Evolutionary conservation across 225 moss, liverwort and hornwort species (phyloP), one percentile per base, ranked within the genome.

Genomic region (Antitrichia curtipendula): DNA sequence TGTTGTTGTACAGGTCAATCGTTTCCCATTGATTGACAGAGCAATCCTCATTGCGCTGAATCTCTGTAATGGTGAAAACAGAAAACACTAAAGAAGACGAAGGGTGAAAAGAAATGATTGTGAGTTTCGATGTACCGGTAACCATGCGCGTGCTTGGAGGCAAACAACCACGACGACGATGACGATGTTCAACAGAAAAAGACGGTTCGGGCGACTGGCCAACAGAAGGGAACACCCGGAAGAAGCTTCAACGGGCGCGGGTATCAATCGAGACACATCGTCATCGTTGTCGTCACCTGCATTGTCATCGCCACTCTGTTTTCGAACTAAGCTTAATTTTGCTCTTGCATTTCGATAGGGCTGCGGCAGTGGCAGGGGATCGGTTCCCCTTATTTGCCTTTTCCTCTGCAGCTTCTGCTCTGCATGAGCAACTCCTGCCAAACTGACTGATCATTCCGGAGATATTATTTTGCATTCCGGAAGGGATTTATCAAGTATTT

Each of bases 151-250:
- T 64, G 83, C 76, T 75, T 64, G 87, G 56, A 87, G 75, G 27
- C 56, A 84, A 60, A 75, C 84, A n/a, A 72, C 61, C 58, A 57
- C 52, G 72, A 81, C 78, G 86, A 80, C 59, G 62, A 38, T 65
- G 87, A 76, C 73, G 66, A 75, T 83, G 66, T 88, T 83, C 66
- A 49, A 65, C 83, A 83, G 83, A 38, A 12, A 66, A 81, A 73
- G 87, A 73, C 87, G 87, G 87, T 87, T 82, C 82, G 76, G 65
- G 83, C 59, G 80, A n/a, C 86, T 71, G 71, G 80, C 86, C 86
- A 86, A 80, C 86, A 70, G 86, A 86, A 86, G 60, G 49, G 86
- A 86, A 80, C 70, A 80, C 71, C 71, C 86, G 86, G 86, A 38
- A 57, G 80, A 57, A 69, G 69, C 74, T 61, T 61, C 61, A 70